Evolutionary conservation across 1,284 basidiomycete species (phyloP).

Genomic region (Vanrija pseudolonga): DNA sequence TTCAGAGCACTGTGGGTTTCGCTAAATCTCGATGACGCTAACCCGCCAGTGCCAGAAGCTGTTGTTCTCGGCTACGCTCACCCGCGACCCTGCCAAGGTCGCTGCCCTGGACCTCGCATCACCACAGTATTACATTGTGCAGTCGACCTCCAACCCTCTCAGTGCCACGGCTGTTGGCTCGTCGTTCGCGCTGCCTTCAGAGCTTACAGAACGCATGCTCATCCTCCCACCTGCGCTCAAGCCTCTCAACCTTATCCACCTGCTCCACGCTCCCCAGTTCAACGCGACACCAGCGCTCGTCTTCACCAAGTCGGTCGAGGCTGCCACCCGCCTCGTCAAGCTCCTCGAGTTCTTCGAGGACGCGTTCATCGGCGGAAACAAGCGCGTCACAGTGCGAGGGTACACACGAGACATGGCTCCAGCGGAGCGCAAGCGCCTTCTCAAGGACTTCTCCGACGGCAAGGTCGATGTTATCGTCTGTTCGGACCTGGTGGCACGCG

Average conservation of each 20-base stretch:
- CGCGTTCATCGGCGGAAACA: conserved; percentile 45
- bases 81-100: conserved; percentile 88
- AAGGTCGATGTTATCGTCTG: conserved; percentile 90
- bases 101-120: conserved; percentile 72
- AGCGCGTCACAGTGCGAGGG: conserved; percentile 56
- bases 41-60: conserved; percentile 81
- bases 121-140: conserved; percentile 87
- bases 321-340: conserved; percentile 73
- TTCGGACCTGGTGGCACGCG: conserved; percentile 91
- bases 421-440: conserved; percentile 68
- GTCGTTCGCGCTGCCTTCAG: conserved; percentile 75
- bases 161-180: conserved; percentile 51
- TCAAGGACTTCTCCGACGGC: conserved; percentile 75
- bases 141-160: conserved; percentile 40
- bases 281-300: conserved; percentile 60
- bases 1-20: conserved; percentile 6
- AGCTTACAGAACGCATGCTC: conserved; percentile 77
- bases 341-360: conserved; percentile 79
- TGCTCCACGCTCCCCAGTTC: conserved; percentile 57
- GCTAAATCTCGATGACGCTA: neutral
- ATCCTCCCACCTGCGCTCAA: conserved; percentile 76
- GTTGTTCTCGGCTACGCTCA: conserved; percentile 93
- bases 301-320: conserved; percentile 95
- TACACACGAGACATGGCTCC: conserved; percentile 85
- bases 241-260: conserved; percentile 82